These are phyloP conservation scores for Sicyos baderoa DNA, from an alignment of 306 rosid species.

Conservation along the genomic window DNA sequence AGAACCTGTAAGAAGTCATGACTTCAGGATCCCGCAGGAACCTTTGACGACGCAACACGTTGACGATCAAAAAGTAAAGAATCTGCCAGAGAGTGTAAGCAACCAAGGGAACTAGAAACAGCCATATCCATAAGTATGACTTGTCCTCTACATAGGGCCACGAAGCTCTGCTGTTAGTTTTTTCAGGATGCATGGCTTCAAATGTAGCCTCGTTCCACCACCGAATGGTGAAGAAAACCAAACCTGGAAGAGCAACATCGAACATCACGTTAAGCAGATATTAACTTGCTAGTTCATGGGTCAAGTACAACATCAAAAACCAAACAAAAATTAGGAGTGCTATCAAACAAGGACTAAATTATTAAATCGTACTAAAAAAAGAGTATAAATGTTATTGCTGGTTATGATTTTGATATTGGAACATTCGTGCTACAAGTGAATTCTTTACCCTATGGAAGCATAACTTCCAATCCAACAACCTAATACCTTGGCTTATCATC, in stretches of 20 bases:
- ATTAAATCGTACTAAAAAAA: background rate
- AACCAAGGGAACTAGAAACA: constrained; percentile 66
- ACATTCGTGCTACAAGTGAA: background rate
- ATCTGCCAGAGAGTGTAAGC: constrained; percentile 80
- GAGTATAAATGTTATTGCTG: background rate
- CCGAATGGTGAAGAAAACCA: constrained; percentile 85
- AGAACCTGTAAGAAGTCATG: constrained; percentile 85
- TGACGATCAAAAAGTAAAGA: constrained; percentile 75
- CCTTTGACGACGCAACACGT: constrained; percentile 78
- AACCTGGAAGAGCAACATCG: constrained; percentile 39
- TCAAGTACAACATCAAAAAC: background rate
- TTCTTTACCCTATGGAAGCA: background rate
- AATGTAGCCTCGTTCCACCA: constrained; percentile 86
- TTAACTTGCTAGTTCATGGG: background rate
- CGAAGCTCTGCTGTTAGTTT: constrained; percentile 46
- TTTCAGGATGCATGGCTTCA: constrained; percentile 76
- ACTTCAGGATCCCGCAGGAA: constrained; percentile 82
- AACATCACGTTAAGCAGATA: background rate
- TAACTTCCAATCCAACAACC: background rate
- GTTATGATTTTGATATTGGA: background rate
- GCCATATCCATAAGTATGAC: constrained; percentile 68
- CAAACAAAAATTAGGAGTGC: background rate
- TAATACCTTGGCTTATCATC: background rate
- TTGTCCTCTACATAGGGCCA: constrained; percentile 84
- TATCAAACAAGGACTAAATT: background rate